Conservation (phyloP, 768 basidiomycete genomes). For the Leucogyrophana mollusca region DNA sequence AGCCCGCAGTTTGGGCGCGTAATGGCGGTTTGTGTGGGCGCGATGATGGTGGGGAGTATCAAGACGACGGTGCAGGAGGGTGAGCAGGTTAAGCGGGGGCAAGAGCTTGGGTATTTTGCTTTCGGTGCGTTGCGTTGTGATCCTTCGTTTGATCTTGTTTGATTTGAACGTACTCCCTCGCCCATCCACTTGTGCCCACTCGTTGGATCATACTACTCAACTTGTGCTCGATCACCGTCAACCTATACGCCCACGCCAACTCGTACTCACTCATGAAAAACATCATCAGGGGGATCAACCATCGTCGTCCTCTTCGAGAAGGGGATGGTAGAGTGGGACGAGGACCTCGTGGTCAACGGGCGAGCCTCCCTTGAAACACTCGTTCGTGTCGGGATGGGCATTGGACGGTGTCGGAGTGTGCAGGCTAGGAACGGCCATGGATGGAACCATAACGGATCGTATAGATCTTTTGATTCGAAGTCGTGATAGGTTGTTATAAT, state of each 20-base stretch:
- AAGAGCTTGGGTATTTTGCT: conserved; percentile 94
- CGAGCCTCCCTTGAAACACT: conserved; percentile 85
- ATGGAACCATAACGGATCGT: background rate
- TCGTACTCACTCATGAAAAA: no score
- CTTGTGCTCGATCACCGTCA: no score
- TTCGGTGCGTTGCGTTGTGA: conserved; percentile 86
- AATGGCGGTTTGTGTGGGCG: conserved; percentile 89
- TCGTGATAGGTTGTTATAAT: no score
- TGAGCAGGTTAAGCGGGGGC: conserved; percentile 72
- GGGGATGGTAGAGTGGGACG: conserved; percentile 85
- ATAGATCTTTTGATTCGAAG: background rate
- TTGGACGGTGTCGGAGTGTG: conserved; percentile 47
- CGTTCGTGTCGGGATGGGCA: conserved; percentile 84
- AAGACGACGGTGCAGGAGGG: conserved; percentile 85
- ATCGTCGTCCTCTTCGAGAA: conserved; percentile 90
- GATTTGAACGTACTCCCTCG: background rate
- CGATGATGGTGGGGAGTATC: conserved; percentile 96
- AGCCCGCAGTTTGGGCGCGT: conserved; percentile 88
- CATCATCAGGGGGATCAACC: conserved; percentile 90
- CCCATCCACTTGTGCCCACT: no score
- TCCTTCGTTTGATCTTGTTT: no score
- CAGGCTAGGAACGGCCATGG: background rate
- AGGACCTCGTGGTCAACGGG: conserved; percentile 85
- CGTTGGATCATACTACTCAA: no score
- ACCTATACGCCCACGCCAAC: no score